Evolutionary conservation across 2,329 filamentous ascomycete genomes (phyloP), one percentile per base, ranked within the genome.

Genomic region (Fusarium secorum): DNA sequence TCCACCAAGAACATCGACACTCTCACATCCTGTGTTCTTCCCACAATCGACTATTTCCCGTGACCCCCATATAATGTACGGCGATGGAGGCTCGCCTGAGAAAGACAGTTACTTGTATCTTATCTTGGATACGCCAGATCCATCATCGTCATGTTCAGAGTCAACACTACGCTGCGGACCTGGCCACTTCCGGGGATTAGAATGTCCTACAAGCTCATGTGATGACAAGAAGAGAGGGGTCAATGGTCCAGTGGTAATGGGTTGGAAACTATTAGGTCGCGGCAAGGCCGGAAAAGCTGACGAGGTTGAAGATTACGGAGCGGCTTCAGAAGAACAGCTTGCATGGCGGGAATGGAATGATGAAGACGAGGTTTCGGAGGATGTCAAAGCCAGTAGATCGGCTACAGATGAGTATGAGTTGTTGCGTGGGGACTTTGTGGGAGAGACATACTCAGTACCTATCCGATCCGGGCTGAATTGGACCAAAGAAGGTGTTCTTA

Each of bases 221-320:
- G 36, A 30, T 41, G 24, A 53, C 14, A 13, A 53, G 13, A 41
- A 3, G 20, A n/a, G 14, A 10, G 20, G 20, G 0, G 7, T 30
- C 32, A 53, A 9, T 3, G 11, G 22, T 22, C 49, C 33, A 30
- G 49, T 39, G 20, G 49, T 39, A 9, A 53, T 39, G 20, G 24
- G 33, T 9, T 53, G 49, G 33, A 53, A 36, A n/a, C 0, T 53
- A 17, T 5, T 4, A n/a, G 33, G 33, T 5, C 7, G 14, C 0
- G 35, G 35, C 4, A 53, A 39, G 35, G 2, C 1, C 2, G 10
- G 20, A 3, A 53, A 30, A 15, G 7, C 4, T 28, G 18, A 4
- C 0, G 11, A 14, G 2, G 11, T 4, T 13, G 24, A 38, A 13
- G 14, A 11, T 3, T 2, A 22, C 11, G 20, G 24, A 4, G 20